Evolutionary conservation across 257 asterid species (phyloP), one percentile per base, ranked within the genome.

Genomic region (Solanum bukasovii): DNA sequence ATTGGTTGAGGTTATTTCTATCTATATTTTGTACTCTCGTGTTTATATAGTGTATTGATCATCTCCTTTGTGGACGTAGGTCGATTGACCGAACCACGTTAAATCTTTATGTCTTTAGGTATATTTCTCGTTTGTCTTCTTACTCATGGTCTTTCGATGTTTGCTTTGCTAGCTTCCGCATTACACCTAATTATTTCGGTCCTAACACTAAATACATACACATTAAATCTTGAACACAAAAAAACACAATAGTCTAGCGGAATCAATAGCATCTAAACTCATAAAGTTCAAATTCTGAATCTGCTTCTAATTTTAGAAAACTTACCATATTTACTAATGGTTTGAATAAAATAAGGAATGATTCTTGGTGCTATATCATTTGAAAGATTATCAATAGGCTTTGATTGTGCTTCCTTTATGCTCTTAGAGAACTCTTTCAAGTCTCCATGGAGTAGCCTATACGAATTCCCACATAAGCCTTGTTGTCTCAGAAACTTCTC

Each of bases 391-490:
- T 74, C 38, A 27, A 90, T 87, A 61, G 93, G 88, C 65, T 91
- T 91, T 6, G 91, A 88, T 37, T 61, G 70, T 2, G 93, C 93
- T 34, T 90, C 87, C 65, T 74, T 85, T 2, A 59, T 37, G 89
- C 67, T 88, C 6, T 8, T 49, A 6, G 40, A 38, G 1, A 92
- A 59, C 34, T 93, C 93, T 71, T 84, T 89, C 73, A 34, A 87
- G 52, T 93, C 94, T 7, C 95, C 94, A 31, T 83, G 44, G 72
- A 92, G 68, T 10, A 91, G 9, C 87, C 87, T 89, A 87, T 90
- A 93, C 6, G 90, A 29, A 70, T 88, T 90, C 7, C 94, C 94
- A 13, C 9, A 84, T 38, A 92, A 87, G 21, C 93, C 93, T 33
- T 90, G 91, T 46, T 88, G 65, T 84, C 89, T 88, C 16, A 89